phyloP scores from a whole-genome alignment of 768 basidiomycete genomes.

The Coprinellus micaceus region DNA sequence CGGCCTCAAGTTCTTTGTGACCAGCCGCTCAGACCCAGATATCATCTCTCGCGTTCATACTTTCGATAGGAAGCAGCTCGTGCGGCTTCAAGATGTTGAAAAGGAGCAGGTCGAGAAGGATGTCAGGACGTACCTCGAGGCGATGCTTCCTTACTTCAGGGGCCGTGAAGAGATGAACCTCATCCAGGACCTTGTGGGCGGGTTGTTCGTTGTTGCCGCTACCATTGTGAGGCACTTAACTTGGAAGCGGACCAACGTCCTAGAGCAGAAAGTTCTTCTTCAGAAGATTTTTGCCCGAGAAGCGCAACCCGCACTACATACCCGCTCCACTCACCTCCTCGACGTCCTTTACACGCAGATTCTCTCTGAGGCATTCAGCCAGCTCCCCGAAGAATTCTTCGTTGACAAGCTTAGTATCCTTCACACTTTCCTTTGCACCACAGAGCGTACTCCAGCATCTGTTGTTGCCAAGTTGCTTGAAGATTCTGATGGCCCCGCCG shows the following conservation, averaged over 20 bases:
- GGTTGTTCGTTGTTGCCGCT: constrained; percentile 27
- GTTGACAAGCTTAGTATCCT: constrained; percentile 12
- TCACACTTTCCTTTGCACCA: constrained; percentile 21
- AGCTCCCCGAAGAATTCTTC: constrained; percentile 7
- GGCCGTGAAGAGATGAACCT: constrained; percentile 2
- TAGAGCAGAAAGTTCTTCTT: not conserved
- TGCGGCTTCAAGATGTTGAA: not conserved
- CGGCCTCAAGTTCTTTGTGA: not conserved
- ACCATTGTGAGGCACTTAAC: constrained; percentile 19
- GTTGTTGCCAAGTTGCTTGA: constrained; percentile 13
- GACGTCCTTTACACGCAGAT: constrained; percentile 16
- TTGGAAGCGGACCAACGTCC: not conserved
- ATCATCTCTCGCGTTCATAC: not conserved
- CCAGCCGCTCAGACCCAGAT: not conserved
- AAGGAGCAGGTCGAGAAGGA: not conserved
- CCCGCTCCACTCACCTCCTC: constrained; percentile 5
- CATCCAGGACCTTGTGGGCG: constrained; percentile 15
- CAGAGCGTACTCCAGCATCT: constrained; percentile 13
- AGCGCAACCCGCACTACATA: not conserved
- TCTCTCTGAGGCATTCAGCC: constrained; percentile 13
- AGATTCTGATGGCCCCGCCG: not conserved
- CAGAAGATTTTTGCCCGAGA: not conserved
- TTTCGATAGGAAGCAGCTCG: not conserved
- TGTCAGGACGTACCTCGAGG: constrained; percentile 2
- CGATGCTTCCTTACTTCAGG: not conserved